Evolutionary conservation across 768 basidiomycete species (phyloP).

Genomic region (Chalciporus sphaerocephalus): DNA sequence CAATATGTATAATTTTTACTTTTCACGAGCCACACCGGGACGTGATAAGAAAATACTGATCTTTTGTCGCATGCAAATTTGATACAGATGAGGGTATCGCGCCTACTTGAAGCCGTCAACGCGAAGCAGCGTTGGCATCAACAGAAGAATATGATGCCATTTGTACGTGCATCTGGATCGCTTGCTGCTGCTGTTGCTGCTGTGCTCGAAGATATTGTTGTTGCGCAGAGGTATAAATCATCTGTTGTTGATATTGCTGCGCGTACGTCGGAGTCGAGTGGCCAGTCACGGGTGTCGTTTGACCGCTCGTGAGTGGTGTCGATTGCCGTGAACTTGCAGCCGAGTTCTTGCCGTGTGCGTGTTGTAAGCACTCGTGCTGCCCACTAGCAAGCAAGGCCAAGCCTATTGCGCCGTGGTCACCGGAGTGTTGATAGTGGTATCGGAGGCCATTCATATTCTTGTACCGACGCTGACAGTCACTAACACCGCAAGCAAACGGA

Average conservation of each 20-base stretch:
- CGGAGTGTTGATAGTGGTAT: conserved; percentile 96
- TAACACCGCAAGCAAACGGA: conserved; percentile 88
- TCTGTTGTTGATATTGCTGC: conserved; percentile 36
- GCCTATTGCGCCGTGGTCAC: conserved; percentile 90
- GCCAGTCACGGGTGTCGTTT: conserved; percentile 29
- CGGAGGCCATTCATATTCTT: conserved; percentile 98
- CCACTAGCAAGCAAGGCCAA: conserved; percentile 78
- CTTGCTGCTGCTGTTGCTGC: conserved; percentile 25
- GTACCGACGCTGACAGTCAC: conserved; percentile 82
- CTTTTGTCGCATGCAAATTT: background rate
- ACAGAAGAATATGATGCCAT: conserved; percentile 20
- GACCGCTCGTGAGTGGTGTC: conserved; percentile 30
- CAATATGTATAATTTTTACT: conserved; percentile 38
- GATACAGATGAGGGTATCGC: conserved; percentile 14
- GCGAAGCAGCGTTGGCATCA: conserved; percentile 14
- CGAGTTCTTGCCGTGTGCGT: conserved; percentile 29
- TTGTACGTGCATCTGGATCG: conserved; percentile 28
- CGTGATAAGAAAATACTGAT: background rate
- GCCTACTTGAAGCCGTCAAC: conserved; percentile 7
- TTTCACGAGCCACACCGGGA: conserved; percentile 14
- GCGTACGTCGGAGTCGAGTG: conserved; percentile 30
- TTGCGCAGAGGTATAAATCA: conserved; percentile 35
- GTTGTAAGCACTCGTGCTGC: conserved; percentile 52
- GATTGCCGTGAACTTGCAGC: conserved; percentile 33
- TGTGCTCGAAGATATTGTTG: conserved; percentile 35